phyloP scores from a whole-genome alignment of 768 basidiomycete genomes.

The Astraeus odoratus region DNA sequence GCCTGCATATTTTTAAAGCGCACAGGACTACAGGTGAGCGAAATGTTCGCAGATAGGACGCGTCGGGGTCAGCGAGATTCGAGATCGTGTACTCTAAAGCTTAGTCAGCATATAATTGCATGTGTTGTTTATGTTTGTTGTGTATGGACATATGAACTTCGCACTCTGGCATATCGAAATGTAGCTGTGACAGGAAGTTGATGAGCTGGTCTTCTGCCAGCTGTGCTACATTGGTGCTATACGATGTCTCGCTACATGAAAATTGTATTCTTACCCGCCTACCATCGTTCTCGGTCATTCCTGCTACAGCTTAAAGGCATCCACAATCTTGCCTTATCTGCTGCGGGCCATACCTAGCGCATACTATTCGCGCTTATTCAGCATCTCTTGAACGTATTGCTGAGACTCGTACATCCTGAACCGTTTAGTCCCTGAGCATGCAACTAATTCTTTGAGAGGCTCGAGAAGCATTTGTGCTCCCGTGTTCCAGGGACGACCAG shows the following conservation, averaged over 20 bases:
- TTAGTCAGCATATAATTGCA: no score
- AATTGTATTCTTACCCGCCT: background rate
- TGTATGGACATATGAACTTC: no score
- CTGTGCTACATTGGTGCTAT: no score
- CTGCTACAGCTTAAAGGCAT: background rate
- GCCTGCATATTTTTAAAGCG: conserved; percentile 18
- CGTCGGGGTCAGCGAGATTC: no score
- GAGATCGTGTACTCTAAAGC: no score
- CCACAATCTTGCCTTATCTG: background rate
- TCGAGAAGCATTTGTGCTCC: no score
- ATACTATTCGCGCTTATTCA: background rate
- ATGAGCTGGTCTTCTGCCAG: no score
- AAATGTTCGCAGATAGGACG: no score
- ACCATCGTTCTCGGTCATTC: background rate
- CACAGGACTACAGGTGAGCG: background rate
- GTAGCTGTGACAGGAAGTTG: no score
- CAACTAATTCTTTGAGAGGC: background rate
- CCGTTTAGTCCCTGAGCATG: background rate
- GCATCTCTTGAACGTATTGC: background rate
- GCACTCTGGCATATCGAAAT: no score
- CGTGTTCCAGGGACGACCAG: no score
- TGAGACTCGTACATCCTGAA: background rate
- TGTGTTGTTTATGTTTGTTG: no score
- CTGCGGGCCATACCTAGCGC: background rate
- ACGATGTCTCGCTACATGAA: background rate